Conservation (phyloP, 129 eudicot genomes). For the Arctium minus region DNA sequence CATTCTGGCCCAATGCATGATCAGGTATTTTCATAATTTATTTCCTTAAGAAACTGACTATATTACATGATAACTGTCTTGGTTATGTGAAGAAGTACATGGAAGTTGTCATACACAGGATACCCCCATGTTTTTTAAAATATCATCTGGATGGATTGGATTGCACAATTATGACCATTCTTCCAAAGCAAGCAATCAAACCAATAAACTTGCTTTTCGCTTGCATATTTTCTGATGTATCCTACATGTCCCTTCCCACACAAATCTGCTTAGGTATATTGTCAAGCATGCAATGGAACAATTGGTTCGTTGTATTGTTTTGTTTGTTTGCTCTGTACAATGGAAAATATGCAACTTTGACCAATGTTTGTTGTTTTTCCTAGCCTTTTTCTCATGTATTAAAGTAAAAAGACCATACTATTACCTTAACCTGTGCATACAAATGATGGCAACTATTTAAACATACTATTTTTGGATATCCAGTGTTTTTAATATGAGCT, state of each 20-base stretch:
- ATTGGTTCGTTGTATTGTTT: neutral
- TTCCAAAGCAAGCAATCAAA: neutral
- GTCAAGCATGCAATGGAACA: neutral
- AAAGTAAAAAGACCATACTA: neutral
- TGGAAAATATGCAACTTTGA: neutral
- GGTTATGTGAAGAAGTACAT: neutral
- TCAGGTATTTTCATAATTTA: conserved; percentile 38
- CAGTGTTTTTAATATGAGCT: neutral
- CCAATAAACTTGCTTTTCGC: neutral
- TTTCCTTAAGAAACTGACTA: neutral
- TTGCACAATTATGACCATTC: neutral
- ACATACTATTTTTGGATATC: neutral
- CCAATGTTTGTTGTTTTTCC: neutral
- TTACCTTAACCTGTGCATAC: neutral
- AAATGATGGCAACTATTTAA: neutral
- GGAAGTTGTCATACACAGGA: neutral
- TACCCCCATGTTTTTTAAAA: neutral
- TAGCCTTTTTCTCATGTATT: neutral
- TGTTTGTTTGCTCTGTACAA: neutral
- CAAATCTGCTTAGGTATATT: neutral
- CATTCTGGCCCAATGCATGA: conserved; percentile 51
- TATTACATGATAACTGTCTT: neutral
- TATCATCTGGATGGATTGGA: neutral
- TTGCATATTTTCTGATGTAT: neutral
- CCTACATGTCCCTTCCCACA: neutral